These are phyloP conservation scores for Cystoderma amianthinum DNA, from an alignment of 768 basidiomycete genomes.

Conservation along the genomic window DNA sequence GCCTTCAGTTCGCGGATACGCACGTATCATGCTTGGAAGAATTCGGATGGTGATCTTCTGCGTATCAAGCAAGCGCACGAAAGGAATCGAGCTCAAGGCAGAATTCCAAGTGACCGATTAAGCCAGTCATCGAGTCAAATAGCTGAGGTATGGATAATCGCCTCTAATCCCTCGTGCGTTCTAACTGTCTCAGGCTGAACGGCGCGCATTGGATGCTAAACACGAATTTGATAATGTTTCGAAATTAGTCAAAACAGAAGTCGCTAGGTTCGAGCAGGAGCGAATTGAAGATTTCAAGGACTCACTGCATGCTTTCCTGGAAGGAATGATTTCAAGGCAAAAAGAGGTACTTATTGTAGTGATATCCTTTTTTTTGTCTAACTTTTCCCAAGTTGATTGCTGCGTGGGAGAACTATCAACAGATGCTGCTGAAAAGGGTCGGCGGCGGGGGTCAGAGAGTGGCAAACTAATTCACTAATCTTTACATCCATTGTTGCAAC, in stretches of 20 bases:
- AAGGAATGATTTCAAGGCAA: constrained; percentile 82
- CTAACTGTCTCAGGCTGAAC: constrained; percentile 70
- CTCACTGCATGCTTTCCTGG: constrained; percentile 74
- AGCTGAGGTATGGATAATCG: constrained; percentile 53
- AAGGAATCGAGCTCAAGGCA: constrained; percentile 72
- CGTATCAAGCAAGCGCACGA: constrained; percentile 76
- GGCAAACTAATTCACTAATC: neutral
- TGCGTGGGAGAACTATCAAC: constrained; percentile 81
- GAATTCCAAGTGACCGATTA: constrained; percentile 61
- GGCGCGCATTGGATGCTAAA: constrained; percentile 74
- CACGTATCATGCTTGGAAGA: constrained; percentile 75
- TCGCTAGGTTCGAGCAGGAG: constrained; percentile 88
- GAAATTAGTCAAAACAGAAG: constrained; percentile 82
- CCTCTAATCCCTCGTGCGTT: neutral
- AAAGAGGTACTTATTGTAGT: constrained; percentile 48
- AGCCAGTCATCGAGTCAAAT: constrained; percentile 74
- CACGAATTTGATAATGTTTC: constrained; percentile 88
- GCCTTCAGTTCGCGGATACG: constrained; percentile 87
- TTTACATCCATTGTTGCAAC: neutral
- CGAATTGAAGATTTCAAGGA: constrained; percentile 90
- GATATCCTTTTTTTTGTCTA: neutral
- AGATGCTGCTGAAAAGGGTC: constrained; percentile 50
- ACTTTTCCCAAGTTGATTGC: constrained; percentile 49
- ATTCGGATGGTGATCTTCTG: constrained; percentile 65
- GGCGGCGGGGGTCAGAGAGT: constrained; percentile 9